These are phyloP conservation scores for Exophiala lecanii-corni DNA, from an alignment of 2,329 filamentous ascomycete species.

Conservation along the genomic window DNA sequence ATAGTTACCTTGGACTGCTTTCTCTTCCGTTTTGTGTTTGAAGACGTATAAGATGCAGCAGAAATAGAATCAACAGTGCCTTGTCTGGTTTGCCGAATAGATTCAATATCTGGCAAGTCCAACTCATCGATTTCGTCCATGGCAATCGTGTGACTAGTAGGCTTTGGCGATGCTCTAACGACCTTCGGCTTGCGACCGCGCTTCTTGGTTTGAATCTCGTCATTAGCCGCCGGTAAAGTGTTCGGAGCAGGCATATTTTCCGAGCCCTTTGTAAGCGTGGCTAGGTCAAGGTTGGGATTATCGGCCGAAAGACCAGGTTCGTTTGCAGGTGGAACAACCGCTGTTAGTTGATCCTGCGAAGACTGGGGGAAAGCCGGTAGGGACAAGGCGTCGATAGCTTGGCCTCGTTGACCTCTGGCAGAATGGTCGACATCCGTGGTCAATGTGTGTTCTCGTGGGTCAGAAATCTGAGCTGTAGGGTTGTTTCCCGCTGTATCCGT, in stretches of 20 bases:
- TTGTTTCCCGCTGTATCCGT: background rate
- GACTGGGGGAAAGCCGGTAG: background rate
- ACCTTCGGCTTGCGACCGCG: conserved; percentile 24
- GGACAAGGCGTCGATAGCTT: background rate
- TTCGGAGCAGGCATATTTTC: background rate
- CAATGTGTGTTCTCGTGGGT: background rate
- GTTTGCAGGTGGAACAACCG: background rate
- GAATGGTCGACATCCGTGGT: background rate
- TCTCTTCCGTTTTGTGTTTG: conserved; percentile 15
- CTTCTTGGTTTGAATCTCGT: conserved; percentile 18
- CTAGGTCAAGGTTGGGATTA: no score
- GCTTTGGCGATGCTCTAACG: conserved; percentile 7
- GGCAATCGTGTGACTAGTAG: conserved; percentile 5
- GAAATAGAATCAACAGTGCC: conserved; percentile 23
- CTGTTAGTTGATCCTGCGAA: background rate
- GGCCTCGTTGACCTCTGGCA: background rate
- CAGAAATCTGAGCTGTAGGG: background rate
- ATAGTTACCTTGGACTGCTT: conserved; percentile 13
- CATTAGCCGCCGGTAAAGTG: conserved; percentile 2
- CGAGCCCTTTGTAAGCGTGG: conserved; percentile 1
- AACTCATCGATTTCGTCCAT: conserved; percentile 15
- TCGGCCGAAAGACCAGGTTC: no score
- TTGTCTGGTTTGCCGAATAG: conserved; percentile 7
- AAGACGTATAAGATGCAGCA: conserved; percentile 16
- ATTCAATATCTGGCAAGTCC: conserved; percentile 5